Evolutionary conservation across 1,139 yeast genomes (phyloP).

Genomic region (Eremothecium gossypii): DNA sequence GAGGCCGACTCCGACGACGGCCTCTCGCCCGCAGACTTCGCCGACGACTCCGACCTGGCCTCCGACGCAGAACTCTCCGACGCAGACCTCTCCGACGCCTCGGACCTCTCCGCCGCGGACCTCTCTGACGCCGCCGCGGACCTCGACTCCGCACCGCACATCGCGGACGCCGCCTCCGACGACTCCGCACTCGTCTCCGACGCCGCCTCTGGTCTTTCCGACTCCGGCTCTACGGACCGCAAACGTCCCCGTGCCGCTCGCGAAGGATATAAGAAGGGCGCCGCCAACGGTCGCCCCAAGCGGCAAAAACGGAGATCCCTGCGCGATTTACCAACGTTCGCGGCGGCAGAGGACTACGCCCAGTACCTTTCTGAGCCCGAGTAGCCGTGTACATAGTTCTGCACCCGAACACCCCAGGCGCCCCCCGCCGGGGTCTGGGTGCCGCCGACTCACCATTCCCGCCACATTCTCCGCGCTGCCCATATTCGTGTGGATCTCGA

Average conservation of each 20-base stretch:
- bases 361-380: conserved; percentile 62
- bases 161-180: not conserved
- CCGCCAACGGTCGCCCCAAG: conserved; percentile 51
- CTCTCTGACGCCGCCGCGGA: conserved; percentile 9
- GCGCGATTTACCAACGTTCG: conserved; percentile 66
- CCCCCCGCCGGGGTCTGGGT: no score
- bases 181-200: not conserved
- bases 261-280: conserved; percentile 32
- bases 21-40: conserved; percentile 27
- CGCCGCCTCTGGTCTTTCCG: not conserved
- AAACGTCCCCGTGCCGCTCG: conserved; percentile 2
- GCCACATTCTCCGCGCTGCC: not conserved
- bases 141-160: not conserved
- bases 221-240: not conserved
- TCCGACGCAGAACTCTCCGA: conserved; percentile 24
- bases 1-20: conserved; percentile 46
- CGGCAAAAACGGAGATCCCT: not conserved
- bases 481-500: not conserved
- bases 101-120: conserved; percentile 21
- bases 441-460: not conserved
- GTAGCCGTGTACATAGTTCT: conserved; percentile 11
- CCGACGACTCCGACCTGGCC: conserved; percentile 27
- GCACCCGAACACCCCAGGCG: not conserved
- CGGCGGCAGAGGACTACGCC: conserved; percentile 84
- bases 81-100: conserved; percentile 16